Conservation (phyloP, 495 filamentous ascomycete genomes). For the Cercophora samala region DNA sequence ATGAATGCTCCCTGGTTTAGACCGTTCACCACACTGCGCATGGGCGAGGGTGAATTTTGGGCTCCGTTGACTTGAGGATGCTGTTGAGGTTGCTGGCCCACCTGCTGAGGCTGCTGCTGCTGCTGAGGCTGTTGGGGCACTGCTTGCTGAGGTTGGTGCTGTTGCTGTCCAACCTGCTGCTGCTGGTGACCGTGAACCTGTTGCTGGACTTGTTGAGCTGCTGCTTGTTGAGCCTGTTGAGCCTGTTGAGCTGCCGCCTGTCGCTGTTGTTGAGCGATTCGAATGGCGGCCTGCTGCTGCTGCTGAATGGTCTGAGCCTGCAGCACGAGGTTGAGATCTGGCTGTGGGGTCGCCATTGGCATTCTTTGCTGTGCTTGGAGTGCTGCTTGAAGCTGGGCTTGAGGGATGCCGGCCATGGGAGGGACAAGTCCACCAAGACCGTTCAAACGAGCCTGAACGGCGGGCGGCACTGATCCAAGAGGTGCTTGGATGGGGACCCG, state of each 20-base stretch:
- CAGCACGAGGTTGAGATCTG: constrained; percentile 53
- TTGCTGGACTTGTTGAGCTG: constrained; percentile 37
- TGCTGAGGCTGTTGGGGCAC: constrained; percentile 22
- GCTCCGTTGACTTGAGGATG: constrained; percentile 34
- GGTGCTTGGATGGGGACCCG: constrained; percentile 43
- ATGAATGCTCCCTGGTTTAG: constrained; percentile 50
- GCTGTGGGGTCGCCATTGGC: constrained; percentile 62
- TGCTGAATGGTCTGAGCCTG: constrained; percentile 60
- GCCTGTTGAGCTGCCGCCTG: no score
- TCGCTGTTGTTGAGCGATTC: constrained; percentile 27
- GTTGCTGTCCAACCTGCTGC: constrained; percentile 26
- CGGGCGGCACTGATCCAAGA: constrained; percentile 38
- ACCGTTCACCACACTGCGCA: constrained; percentile 51
- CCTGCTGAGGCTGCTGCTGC: constrained; percentile 43
- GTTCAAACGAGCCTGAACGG: constrained; percentile 41
- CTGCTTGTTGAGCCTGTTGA: constrained; percentile 27
- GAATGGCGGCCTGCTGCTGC: constrained; percentile 25
- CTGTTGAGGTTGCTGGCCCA: constrained; percentile 33
- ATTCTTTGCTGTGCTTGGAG: constrained; percentile 59
- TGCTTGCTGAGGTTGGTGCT: constrained; percentile 28
- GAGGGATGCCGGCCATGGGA: constrained; percentile 67
- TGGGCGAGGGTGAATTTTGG: constrained; percentile 38
- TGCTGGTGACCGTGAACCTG: constrained; percentile 32
- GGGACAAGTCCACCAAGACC: constrained; percentile 44
- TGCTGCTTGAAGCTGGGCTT: constrained; percentile 60